Evolutionary conservation across 140 eudicot species (phyloP), one percentile per base, ranked within the genome.

Genomic region (Senecio squalidus): DNA sequence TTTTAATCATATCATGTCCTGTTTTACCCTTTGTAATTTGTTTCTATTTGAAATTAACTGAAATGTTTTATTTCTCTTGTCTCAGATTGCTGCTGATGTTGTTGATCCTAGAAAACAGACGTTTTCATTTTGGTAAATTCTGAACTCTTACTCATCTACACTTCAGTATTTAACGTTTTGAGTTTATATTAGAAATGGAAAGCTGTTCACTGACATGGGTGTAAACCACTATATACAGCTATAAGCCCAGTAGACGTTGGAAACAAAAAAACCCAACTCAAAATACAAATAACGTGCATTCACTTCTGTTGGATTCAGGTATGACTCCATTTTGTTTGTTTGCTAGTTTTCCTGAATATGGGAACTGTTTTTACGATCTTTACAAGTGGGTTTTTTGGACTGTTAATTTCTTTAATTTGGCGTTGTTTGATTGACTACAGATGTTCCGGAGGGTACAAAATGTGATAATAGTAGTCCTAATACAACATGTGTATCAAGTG

Each of bases 81-180:
- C 57, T 51, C 84, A 85, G 97, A 65, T 83, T 56, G 77, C 77
- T 16, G 78, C 68, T 24, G 89, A 73, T 65, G 88, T 84, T 65
- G 84, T 75, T 70, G 95, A 87, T 68, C 93, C 95, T 20, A 77
- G 74, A 77, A 81, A 68, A 58, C 81, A 84, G 51, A 73, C 89
- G 2, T 84, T 92, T 71, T 79, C 73, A 56, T 73, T 60, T 70
- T 75, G 96, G 96, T 86, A 73, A 67, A 75, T 56, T 49, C 17
- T 6, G n/a, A 17, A 16, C 20, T 30, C 16, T 18, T 57, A 24
- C 40, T 9, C n/a, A 31, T 49, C 41, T 49, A 13, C n/a, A 64
- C 8, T 30, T 51, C 30, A 14, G 49, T 27, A 64, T 49, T 36
- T 13, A 45, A 64, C 25, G 3, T 7, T 51, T 51, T 13, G 7